Evolutionary conservation across 352 stramenopile species (phyloP).

Genomic region (Phytophthora pluvialis): DNA sequence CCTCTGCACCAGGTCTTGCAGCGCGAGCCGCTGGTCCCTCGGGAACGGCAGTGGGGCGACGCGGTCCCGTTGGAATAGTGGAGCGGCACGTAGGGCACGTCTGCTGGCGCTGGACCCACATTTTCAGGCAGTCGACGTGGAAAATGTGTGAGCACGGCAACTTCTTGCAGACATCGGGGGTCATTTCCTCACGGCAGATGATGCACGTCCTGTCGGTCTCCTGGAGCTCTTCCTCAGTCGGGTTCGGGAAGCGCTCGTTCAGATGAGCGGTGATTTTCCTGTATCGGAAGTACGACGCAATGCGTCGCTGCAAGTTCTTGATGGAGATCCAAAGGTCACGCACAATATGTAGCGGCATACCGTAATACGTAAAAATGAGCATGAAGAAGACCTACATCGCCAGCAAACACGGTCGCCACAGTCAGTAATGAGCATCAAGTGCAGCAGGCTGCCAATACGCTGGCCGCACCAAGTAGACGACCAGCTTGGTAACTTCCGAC

Average conservation of each 20-base stretch:
- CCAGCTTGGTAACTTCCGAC: constrained; percentile 95
- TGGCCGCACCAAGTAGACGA: constrained; percentile 93
- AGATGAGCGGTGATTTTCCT: constrained; percentile 95
- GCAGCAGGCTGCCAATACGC: not conserved
- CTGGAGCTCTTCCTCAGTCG: constrained; percentile 95
- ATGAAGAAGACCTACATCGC: constrained; percentile 93
- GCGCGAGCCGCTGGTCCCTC: constrained; percentile 32
- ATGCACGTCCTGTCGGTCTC: constrained; percentile 94
- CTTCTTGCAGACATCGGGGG: constrained; percentile 91
- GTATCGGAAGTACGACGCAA: constrained; percentile 92
- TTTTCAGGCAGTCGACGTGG: constrained; percentile 97
- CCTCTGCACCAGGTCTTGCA: constrained; percentile 28
- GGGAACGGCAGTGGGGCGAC: constrained; percentile 46
- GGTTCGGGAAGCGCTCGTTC: constrained; percentile 95
- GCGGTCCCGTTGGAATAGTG: constrained; percentile 89
- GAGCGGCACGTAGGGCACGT: constrained; percentile 97
- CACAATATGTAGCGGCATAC: constrained; percentile 97
- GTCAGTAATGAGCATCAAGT: not conserved
- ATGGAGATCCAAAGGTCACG: constrained; percentile 96
- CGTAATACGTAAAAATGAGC: constrained; percentile 98
- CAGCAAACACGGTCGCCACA: not conserved
- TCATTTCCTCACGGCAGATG: constrained; percentile 97
- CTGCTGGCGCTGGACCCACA: constrained; percentile 99
- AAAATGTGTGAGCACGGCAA: constrained; percentile 98
- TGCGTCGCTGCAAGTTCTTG: constrained; percentile 85